Evolutionary conservation across 2,329 filamentous ascomycete species (phyloP), one percentile per base, ranked within the genome.

Genomic region (Curvularia hawaiiensis): DNA sequence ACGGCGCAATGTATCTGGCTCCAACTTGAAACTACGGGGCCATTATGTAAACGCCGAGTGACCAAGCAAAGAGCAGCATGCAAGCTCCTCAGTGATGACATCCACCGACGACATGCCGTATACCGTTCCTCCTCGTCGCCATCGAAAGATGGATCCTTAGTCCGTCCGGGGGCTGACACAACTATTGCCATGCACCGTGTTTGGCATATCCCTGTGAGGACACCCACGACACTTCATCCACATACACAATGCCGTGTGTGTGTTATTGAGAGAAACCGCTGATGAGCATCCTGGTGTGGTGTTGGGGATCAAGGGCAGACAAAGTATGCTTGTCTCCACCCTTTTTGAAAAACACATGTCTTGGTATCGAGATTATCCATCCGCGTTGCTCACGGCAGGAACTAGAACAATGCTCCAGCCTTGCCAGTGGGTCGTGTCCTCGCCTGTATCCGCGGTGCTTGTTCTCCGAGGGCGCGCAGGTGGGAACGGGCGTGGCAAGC

Each of bases 141-240:
- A 33, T 18, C 39, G 54, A 44, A 11, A 39, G 14, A 49, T 33
- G 18, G 28, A 40, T 46, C 24, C 7, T 16, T 53, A 46, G 26
- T 30, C 43, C 43, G 46, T 43, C 43, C 47, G 40, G 26, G 43
- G 14, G 40, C 18, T 53, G 57, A 57, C 57, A 59, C 46, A 12
- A 46, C 48, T 43, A 56, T 43, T 46, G 38, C 48, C 30, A 44
- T 38, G 40, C 28, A 40, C 47, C n/a, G 30, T 30, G 33, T 50
- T 43, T 57, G 50, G 20, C 49, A 57, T 31, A 53, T 28, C 33
- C n/a, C 39, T 12, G 11, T n/a, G 35, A 40, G 35, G 58, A 50
- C 54, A 50, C 40, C 54, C 44, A 46, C 46, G 45, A 38, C 31
- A 33, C n/a, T 44, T 22, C 10, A 24, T 4, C 8, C 3, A 12